These are phyloP conservation scores for Fusarium multiceps DNA, from an alignment of 2,329 filamentous ascomycete species.

Conservation along the genomic window DNA sequence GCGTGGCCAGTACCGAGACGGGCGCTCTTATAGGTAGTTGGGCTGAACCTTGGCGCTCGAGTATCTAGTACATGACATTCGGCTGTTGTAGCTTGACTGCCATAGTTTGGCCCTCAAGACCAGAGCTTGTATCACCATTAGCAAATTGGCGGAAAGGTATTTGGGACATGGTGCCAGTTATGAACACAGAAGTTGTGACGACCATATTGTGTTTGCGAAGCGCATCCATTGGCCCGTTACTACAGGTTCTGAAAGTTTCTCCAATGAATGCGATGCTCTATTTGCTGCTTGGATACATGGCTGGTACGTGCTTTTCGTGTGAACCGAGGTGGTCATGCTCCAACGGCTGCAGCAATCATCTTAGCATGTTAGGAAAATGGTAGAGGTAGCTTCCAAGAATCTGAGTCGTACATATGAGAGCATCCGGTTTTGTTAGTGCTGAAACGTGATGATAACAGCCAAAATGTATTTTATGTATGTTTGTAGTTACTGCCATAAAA, in stretches of 20 bases:
- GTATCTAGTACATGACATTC: not conserved
- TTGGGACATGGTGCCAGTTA: not conserved
- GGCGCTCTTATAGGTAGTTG: constrained; percentile 41
- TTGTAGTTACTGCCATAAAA: not conserved
- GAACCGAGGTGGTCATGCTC: not conserved
- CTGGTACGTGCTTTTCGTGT: not conserved
- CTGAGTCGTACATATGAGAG: not conserved
- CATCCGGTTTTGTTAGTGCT: not conserved
- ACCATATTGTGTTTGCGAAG: not conserved
- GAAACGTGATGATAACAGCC: not conserved
- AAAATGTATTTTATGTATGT: not conserved
- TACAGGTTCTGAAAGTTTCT: not conserved
- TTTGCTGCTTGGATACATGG: not conserved
- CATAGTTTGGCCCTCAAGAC: not conserved
- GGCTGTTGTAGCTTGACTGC: not conserved
- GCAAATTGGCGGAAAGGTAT: not conserved
- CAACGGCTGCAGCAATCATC: not conserved
- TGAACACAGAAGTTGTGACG: not conserved
- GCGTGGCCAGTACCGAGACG: constrained; percentile 37
- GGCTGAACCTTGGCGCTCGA: not conserved
- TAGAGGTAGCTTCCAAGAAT: not conserved
- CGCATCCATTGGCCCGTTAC: not conserved
- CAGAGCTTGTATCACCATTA: not conserved
- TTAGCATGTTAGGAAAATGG: not conserved
- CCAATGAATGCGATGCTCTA: not conserved